Percentiles rank a stretch among this genome's conserved stretches.
Evolutionary conservation across 1,284 basidiomycete species (phyloP).

Genomic region (Ustilago tritici): DNA sequence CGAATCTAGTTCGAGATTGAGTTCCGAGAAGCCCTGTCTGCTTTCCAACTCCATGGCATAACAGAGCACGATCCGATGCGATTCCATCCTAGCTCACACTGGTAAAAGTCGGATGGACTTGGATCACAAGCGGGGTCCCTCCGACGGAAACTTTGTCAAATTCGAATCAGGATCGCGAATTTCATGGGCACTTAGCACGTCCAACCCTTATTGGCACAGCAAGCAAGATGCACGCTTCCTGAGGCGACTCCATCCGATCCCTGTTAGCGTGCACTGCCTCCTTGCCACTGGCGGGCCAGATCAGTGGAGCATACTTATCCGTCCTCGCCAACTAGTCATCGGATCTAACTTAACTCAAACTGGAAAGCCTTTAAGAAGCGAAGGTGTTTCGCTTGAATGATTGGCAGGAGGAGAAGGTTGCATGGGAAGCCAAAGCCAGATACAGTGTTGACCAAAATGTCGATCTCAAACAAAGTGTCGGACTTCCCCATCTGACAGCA

Average conservation of each 20-base stretch:
- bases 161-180: background rate
- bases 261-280: background rate
- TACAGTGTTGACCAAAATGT: background rate
- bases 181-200: background rate
- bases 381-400: background rate
- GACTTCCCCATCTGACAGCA: background rate
- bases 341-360: too few species aligned
- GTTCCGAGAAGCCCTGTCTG: too few species aligned
- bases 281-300: too few species aligned
- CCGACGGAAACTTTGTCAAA: conserved; percentile 5
- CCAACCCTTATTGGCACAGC: background rate
- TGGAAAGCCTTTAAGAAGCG: background rate
- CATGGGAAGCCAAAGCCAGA: background rate
- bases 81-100: background rate
- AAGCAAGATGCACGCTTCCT: background rate
- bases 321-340: too few species aligned
- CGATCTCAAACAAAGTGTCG: background rate
- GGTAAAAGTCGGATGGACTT: background rate
- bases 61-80: background rate
- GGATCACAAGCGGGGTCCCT: background rate
- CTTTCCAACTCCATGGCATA: too few species aligned
- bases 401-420: background rate
- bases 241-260: background rate
- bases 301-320: too few species aligned
- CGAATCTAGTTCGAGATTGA: background rate